These are phyloP conservation scores for Paralagenidium karlingii DNA, from an alignment of 352 stramenopile species.

Conservation along the genomic window DNA sequence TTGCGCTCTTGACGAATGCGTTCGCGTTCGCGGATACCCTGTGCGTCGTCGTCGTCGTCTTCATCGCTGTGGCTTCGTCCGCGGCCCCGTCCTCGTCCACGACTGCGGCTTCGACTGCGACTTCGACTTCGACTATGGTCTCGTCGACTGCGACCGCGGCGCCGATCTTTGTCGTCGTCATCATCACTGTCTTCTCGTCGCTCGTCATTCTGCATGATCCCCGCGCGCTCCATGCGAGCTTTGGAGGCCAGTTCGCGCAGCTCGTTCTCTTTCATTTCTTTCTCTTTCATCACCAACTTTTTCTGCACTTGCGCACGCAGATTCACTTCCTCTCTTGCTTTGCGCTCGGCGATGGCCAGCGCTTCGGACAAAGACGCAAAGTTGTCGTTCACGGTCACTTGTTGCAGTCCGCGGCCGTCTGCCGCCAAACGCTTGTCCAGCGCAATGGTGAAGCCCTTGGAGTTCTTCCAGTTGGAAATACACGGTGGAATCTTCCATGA, in stretches of 20 bases:
- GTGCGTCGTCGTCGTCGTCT: conserved; percentile 25
- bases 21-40: conserved; percentile 34
- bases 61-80: conserved; percentile 10
- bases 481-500: conserved; percentile 99
- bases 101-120: conserved; percentile 3
- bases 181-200: conserved; percentile 17
- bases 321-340: conserved; percentile 95
- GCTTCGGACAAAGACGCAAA: conserved; percentile 96
- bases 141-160: conserved; percentile 7
- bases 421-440: conserved; percentile 98
- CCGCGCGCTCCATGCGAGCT: conserved; percentile 87
- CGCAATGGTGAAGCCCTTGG: conserved; percentile 97
- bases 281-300: conserved; percentile 85
- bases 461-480: conserved; percentile 99
- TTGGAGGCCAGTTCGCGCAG: conserved; percentile 90
- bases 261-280: conserved; percentile 93
- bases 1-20: conserved; percentile 86
- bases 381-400: conserved; percentile 96
- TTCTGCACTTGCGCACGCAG: conserved; percentile 86
- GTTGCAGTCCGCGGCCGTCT: conserved; percentile 93
- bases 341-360: conserved; percentile 96
- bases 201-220: no score
- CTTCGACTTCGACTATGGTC: conserved; percentile 6
- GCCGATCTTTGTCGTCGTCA: conserved; percentile 14
- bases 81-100: no score